Evolutionary conservation across 2,329 filamentous ascomycete species (phyloP), one percentile per base, ranked within the genome.

Genomic region (Epichloe gansuensis): DNA sequence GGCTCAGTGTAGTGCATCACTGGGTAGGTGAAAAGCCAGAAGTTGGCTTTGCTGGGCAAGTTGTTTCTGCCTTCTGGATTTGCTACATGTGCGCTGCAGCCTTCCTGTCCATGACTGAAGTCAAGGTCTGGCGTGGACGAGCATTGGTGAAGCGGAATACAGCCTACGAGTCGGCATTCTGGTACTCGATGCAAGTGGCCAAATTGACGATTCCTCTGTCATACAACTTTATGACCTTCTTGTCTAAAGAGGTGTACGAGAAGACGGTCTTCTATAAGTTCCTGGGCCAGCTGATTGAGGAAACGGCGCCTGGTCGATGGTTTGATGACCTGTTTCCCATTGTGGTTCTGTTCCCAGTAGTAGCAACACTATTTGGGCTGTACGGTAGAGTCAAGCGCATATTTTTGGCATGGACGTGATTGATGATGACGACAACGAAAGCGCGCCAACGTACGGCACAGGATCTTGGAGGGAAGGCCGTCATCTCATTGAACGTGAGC

Each of bases 121-220:
- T 95, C 61, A 94, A 93, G 63, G 90, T 96, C n/a, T 98, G 93
- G 93, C 87, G 93, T 53, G 93, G 94, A 48, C 83, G 93, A 37
- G 91, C 93, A 0, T 75, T 98, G 5, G 91, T 97, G 46, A 82
- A 81, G 54, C 83, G 93, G 53, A 93, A 95, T 64, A 98, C 93
- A 0, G 91, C 94, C 54, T 83, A 88, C 55, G 93, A 97, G 66
- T 89, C 85, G 48, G 93, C 93, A 0, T 94, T 91, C 60, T 98
- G 94, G 90, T 98, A 97, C 65, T 86, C 89, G 1, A 83, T 89
- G 54, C 89, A 96, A 66, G 87, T 96, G 11, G 91, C 93, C 50
- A 88, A 91, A 62, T 81, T 98, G 44, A 95, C 88, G 1, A 88
- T 98, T 0, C 93, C 93, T 1, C 76, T 98, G 8, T 84, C 88